These are phyloP conservation scores for Bryoglossum gracile DNA, from an alignment of 495 filamentous ascomycete genomes.

Conservation along the genomic window DNA sequence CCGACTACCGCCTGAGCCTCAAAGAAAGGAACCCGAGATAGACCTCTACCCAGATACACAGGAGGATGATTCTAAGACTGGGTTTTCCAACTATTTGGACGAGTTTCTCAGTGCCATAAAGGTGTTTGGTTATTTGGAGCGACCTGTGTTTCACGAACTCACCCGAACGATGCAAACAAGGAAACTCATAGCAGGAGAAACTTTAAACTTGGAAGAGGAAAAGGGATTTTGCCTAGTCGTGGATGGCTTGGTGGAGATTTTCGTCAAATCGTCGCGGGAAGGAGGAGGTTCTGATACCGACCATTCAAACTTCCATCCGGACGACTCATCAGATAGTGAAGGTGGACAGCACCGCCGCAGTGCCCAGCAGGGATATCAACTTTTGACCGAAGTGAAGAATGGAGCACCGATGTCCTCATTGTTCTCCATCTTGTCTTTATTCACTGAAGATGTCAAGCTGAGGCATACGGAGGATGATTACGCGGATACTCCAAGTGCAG, in stretches of 20 bases:
- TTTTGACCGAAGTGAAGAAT: constrained; percentile 96
- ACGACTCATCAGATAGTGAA: constrained; percentile 24
- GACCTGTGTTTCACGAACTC: constrained; percentile 94
- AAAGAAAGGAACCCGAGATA: constrained; percentile 89
- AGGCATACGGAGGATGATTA: constrained; percentile 57
- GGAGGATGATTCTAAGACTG: constrained; percentile 83
- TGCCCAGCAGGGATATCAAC: constrained; percentile 73
- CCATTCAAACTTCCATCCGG: constrained; percentile 16
- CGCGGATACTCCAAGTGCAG: constrained; percentile 17
- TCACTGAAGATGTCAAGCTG: constrained; percentile 89
- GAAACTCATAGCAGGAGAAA: constrained; percentile 93
- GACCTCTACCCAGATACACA: constrained; percentile 91
- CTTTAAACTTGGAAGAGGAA: constrained; percentile 88
- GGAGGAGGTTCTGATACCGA: constrained; percentile 33
- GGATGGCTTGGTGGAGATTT: constrained; percentile 94
- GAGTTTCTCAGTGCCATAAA: constrained; percentile 99
- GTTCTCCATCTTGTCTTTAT: constrained; percentile 93
- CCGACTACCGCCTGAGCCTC: constrained; percentile 84
- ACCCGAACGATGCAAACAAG: constrained; percentile 96
- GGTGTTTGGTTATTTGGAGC: constrained; percentile 94
- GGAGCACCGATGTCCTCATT: constrained; percentile 97
- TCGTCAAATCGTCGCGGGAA: constrained; percentile 81
- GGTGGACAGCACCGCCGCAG: constrained; percentile 25
- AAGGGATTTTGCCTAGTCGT: constrained; percentile 98
- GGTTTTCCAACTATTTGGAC: constrained; percentile 89